A percentile compares a stretch with the other conserved stretches of the same genome.
phyloP scores from a whole-genome alignment of 768 basidiomycete species.

The Coprinopsis cinerea region DNA sequence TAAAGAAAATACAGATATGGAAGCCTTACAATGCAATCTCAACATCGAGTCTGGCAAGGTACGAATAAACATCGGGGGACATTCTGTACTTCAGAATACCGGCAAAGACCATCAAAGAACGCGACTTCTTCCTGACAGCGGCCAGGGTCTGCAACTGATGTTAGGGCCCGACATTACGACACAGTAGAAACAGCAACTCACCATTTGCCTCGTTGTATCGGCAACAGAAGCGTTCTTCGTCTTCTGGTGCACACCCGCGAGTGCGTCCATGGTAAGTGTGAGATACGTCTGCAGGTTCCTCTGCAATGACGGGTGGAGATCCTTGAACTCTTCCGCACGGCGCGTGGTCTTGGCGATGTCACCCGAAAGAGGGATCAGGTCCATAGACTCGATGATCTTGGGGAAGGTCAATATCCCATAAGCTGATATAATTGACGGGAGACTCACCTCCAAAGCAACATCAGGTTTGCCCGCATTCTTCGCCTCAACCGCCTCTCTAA shows the following conservation, averaged over 20 bases:
- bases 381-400: constrained; percentile 82
- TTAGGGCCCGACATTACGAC: constrained; percentile 8
- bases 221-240: constrained; percentile 65
- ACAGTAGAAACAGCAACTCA: constrained; percentile 27
- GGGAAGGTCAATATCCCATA: no score
- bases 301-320: constrained; percentile 80
- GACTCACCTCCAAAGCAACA: constrained; percentile 74
- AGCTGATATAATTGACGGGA: no score
- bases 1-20: neutral
- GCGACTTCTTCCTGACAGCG: constrained; percentile 69
- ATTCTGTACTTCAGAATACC: constrained; percentile 85
- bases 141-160: constrained; percentile 48
- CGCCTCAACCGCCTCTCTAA: constrained; percentile 76
- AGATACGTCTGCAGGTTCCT: constrained; percentile 87
- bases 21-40: constrained; percentile 64
- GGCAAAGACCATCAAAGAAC: constrained; percentile 84
- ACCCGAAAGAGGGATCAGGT: constrained; percentile 80
- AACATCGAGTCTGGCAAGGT: constrained; percentile 79
- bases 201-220: constrained; percentile 75
- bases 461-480: constrained; percentile 71
- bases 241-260: constrained; percentile 75
- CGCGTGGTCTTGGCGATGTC: constrained; percentile 83
- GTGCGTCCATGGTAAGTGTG: constrained; percentile 86
- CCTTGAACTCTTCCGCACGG: constrained; percentile 84
- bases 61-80: constrained; percentile 86